Percentiles rank a stretch among this genome's conserved stretches.
Evolutionary conservation across 2,329 filamentous ascomycete genomes (phyloP).

Genomic region (Claviceps maximensis): DNA sequence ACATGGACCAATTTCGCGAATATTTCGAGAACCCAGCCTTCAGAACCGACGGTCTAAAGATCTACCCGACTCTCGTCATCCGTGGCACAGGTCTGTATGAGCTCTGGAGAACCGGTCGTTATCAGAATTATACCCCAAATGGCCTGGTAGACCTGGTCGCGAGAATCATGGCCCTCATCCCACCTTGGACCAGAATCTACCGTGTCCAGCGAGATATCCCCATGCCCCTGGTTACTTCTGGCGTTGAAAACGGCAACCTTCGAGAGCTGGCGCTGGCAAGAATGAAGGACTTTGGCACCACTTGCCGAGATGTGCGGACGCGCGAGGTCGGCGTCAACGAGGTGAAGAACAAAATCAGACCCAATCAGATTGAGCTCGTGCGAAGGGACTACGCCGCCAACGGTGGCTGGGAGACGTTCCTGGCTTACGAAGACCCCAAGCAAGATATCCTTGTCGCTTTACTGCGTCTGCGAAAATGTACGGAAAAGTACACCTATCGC

Average conservation of each 20-base stretch:
- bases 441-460: conserved; percentile 94
- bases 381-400: conserved; percentile 90
- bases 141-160: conserved; percentile 91
- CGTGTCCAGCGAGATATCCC: conserved; percentile 96
- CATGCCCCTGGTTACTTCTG: conserved; percentile 98
- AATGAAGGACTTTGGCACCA: conserved; percentile 98
- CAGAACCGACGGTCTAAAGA: conserved; percentile 91
- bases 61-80: conserved; percentile 95
- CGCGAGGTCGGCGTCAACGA: conserved; percentile 97
- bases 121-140: conserved; percentile 98
- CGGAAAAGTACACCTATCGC: conserved; percentile 80
- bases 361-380: conserved; percentile 90
- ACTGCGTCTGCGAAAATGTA: conserved; percentile 80
- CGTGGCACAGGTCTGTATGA: conserved; percentile 94
- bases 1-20: conserved; percentile 91
- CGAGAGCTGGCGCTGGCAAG: conserved; percentile 86
- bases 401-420: conserved; percentile 95
- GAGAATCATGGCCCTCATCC: conserved; percentile 85
- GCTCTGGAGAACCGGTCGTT: conserved; percentile 89
- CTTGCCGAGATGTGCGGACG: conserved; percentile 90
- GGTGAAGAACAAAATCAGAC: conserved; percentile 96
- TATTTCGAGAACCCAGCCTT: conserved; percentile 97
- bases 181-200: conserved; percentile 97
- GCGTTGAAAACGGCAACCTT: conserved; percentile 94
- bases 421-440: conserved; percentile 96